Evolutionary conservation across 2,329 filamentous ascomycete species (phyloP).

Genomic region (Meredithiella fracta): DNA sequence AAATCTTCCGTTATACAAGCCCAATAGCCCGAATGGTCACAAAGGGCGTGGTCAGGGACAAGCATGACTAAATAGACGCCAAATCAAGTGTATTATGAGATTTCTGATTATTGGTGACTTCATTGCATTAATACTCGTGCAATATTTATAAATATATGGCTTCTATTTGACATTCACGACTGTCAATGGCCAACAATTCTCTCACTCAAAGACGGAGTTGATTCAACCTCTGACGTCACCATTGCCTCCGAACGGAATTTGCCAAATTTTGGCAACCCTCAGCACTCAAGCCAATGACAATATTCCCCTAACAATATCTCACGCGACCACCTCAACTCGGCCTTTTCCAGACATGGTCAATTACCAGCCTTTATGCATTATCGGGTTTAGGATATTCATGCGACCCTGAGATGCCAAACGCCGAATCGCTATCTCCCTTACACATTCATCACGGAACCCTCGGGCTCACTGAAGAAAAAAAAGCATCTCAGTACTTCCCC

Average conservation of each 20-base stretch:
- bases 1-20: background rate
- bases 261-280: background rate
- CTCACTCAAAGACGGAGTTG: background rate
- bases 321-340: background rate
- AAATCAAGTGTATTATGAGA: background rate
- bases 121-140: background rate
- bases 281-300: background rate
- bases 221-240: background rate
- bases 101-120: background rate
- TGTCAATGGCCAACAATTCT: background rate
- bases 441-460: background rate
- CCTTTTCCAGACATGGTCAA: too few relatives aligned
- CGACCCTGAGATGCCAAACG: background rate
- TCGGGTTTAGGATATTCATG: background rate
- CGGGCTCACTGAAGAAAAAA: background rate
- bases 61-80: background rate
- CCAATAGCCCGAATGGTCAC: background rate
- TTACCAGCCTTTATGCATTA: too few relatives aligned
- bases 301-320: background rate
- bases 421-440: background rate
- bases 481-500: background rate
- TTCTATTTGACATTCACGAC: background rate
- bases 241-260: background rate
- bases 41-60: background rate
- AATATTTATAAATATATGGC: background rate